These are phyloP conservation scores for Leccinum broughii DNA, from an alignment of 768 basidiomycete genomes.

Conservation along the genomic window DNA sequence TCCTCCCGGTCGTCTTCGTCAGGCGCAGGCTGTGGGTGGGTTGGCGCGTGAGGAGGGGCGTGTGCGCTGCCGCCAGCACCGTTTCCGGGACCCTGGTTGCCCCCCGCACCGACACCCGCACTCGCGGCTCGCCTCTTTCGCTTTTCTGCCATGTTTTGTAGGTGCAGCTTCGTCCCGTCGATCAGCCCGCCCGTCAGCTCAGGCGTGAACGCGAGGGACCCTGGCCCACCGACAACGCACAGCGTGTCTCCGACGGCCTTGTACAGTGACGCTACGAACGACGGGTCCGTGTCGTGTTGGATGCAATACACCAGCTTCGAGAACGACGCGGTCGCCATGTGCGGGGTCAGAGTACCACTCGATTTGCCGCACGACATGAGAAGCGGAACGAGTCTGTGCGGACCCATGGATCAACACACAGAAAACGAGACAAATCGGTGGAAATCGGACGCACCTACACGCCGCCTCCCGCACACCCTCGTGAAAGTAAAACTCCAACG, in stretches of 20 bases:
- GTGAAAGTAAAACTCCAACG: conserved; percentile 76
- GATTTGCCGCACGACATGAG: conserved; percentile 67
- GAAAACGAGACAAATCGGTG: neutral
- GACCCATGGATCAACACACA: neutral
- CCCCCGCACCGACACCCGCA: conserved; percentile 15
- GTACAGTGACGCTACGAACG: conserved; percentile 77
- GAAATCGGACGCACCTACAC: conserved; percentile 54
- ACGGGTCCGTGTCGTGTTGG: conserved; percentile 66
- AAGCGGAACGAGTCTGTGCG: conserved; percentile 65
- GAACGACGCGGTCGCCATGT: conserved; percentile 71
- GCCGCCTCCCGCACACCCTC: conserved; percentile 81
- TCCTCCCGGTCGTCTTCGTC: conserved; percentile 64
- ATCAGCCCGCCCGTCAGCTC: conserved; percentile 56
- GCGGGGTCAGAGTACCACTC: conserved; percentile 60
- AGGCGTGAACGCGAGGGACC: conserved; percentile 43
- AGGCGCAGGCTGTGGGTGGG: too few species aligned
- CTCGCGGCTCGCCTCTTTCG: conserved; percentile 52
- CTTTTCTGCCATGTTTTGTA: conserved; percentile 66
- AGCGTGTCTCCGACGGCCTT: conserved; percentile 66
- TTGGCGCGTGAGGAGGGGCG: neutral
- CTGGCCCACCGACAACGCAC: conserved; percentile 53
- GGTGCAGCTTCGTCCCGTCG: conserved; percentile 71
- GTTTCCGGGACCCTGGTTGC: neutral
- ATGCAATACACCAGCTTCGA: conserved; percentile 64
- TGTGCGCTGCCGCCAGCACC: neutral